These are phyloP conservation scores for Exutisphaerella laricina DNA, from an alignment of 2,329 filamentous ascomycete species.

Conservation along the genomic window DNA sequence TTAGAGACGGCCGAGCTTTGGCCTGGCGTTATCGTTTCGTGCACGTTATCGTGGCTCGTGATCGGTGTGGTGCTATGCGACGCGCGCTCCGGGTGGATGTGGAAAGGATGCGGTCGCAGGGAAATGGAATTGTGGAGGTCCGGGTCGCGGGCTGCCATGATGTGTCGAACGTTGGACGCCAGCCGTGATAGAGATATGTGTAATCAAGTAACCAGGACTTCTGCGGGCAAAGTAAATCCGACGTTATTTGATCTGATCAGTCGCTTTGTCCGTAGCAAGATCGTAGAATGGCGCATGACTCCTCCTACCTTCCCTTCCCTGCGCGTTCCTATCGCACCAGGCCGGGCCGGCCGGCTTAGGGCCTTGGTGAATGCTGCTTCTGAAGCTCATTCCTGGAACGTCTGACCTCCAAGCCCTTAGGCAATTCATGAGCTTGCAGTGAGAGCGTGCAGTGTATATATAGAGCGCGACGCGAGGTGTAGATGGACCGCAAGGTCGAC, in stretches of 20 bases:
- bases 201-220: not conserved
- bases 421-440: no score
- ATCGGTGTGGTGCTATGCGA: slow-evolving; percentile 18
- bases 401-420: no score
- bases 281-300: no score
- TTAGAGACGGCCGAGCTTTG: slow-evolving; percentile 32
- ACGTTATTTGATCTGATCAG: no score
- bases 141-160: slow-evolving; percentile 33
- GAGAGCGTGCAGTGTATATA: no score
- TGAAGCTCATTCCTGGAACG: no score
- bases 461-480: not conserved
- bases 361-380: no score
- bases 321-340: no score
- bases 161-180: slow-evolving; percentile 5
- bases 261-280: no score
- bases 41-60: slow-evolving; percentile 23
- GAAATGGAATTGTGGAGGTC: slow-evolving; percentile 46
- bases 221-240: not conserved
- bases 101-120: slow-evolving; percentile 44
- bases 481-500: slow-evolving; percentile 2
- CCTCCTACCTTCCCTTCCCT: no score
- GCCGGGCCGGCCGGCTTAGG: no score
- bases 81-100: slow-evolving; percentile 29
- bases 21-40: slow-evolving; percentile 20
- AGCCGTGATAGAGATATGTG: slow-evolving; percentile 1